Base-by-base conservation (phyloP, 176 grass and related monocot genomes). In the Musa acuminata region DNA sequence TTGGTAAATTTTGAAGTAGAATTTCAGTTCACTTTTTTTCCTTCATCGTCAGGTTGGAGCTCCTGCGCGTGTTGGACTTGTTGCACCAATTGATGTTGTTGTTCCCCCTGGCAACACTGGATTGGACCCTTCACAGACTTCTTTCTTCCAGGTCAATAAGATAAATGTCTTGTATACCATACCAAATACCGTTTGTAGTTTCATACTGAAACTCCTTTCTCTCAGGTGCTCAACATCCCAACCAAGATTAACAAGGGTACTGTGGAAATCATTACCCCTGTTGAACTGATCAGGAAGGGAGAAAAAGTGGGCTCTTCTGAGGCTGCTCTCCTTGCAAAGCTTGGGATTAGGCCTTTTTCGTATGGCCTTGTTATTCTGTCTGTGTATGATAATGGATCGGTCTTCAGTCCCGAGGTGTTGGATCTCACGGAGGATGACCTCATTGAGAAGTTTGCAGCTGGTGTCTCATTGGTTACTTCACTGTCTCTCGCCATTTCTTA, bases 231-330 rank as follows among this genome's bases (percentile, higher is more conserved):
- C 48, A 71, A 71, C 20, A 71, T 71, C 9, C 69, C 69, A 52
- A 71, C 69, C 19, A 71, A 71, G 48, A 71, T 71, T 52, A 71
- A 71, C 69, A 71, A 71, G 69, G 69, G 69, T 51, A 71, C 69
- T 71, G 69, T 71, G 14, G 69, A 71, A 71, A 71, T 71, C 48
- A 52, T 71, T 29, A 71, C 69, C 49, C 69, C 69, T n/a, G 69
- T 71, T 8, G 69, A 71, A 17, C 27, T 71, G 69, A 71, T 71
- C 69, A 71, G 52, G 69, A 71, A 71, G 21, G 69, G 69, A 51
- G 69, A 71, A 16, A 71, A 71, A 20, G 69, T 71, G 48, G 69
- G 69, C 16, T 71, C 69, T 23, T 71, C 69, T 10, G 69, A 71
- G 69, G 69, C 69, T 71, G 69, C 69, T 3, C 69, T 71, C 13